Conservation (phyloP, 2,329 filamentous ascomycete genomes). For the Bipolaris sorokiniana region DNA sequence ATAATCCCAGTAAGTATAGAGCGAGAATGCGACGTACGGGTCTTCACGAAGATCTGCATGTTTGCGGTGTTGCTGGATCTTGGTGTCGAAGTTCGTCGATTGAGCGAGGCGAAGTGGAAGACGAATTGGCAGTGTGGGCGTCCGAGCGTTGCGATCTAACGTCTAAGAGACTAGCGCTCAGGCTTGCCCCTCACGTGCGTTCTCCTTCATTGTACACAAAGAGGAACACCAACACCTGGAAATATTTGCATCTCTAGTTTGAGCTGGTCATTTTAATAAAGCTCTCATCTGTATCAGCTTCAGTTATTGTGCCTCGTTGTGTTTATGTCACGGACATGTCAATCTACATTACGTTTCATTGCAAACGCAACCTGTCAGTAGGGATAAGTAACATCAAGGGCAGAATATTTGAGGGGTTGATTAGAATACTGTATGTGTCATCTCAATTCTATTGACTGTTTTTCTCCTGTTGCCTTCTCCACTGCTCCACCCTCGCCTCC, state of each 20-base stretch:
- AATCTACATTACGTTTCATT: too few species aligned
- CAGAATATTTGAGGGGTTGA: not conserved
- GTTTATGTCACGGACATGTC: too few species aligned
- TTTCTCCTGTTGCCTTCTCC: constrained; percentile 26
- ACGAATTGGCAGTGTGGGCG: constrained; percentile 31
- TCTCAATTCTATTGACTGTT: not conserved
- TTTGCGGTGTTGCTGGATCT: constrained; percentile 40
- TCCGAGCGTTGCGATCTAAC: constrained; percentile 20
- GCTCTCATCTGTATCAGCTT: too few species aligned
- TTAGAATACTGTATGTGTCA: not conserved
- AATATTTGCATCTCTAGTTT: not conserved
- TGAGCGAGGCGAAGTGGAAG: constrained; percentile 19
- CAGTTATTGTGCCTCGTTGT: too few species aligned
- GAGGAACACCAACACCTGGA: not conserved
- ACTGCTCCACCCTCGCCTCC: constrained; percentile 49
- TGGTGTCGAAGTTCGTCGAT: constrained; percentile 35
- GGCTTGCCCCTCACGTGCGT: constrained; percentile 18
- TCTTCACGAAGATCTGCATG: constrained; percentile 86
- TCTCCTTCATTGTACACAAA: not conserved
- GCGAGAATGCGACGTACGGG: constrained; percentile 62
- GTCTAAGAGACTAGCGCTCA: constrained; percentile 11
- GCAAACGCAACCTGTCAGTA: too few species aligned
- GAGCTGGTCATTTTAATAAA: too few species aligned
- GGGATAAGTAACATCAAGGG: too few species aligned
- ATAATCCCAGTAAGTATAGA: constrained; percentile 1